Evolutionary conservation across 345 rosid genomes (phyloP), one percentile per base, ranked within the genome.

Genomic region (Mangifera indica): DNA sequence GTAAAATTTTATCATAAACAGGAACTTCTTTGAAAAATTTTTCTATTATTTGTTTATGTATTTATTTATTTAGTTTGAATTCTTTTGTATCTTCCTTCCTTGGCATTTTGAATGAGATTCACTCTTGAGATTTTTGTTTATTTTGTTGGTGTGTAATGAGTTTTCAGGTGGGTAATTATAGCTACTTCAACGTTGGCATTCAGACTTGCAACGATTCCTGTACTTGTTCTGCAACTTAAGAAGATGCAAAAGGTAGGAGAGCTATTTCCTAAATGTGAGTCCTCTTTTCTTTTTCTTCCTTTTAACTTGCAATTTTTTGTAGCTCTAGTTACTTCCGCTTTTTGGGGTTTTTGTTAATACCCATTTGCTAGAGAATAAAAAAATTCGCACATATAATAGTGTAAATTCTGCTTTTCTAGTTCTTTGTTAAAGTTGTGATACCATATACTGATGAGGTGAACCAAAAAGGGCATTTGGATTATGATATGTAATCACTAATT

Each of bases 151-250:
- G 25, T 57, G 8, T 4, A 42, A 17, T 57, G 18, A 44, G 32
- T 64, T 73, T 52, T 42, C 48, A 75, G 98, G 98, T 94, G 98
- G 98, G 52, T 87, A 22, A 79, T 90, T 42, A 92, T 94, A 74
- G 87, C 77, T 49, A 86, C 97, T 37, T 86, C 97, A 7, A 88
- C 98, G 1, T 58, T 90, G 63, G 91, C 85, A 20, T 79, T 94
- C 86, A 85, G 97, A 79, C 49, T 83, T 4, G 66, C 87, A 13
- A 45, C 92, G 79, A 72, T 94, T 57, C 98, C 98, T 56, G 17
- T 83, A 44, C 75, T 92, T 54, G 74, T 92, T 77, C 62, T 89
- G 77, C 97, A 90, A 76, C 87, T 88, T 32, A 76, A 77, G 72
- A 93, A 90, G 77, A 7, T 90, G n/a, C 80, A 82, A 78, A 73